These are phyloP conservation scores for Alternaria sp. DNA, from an alignment of 2,329 filamentous ascomycete genomes.

Conservation along the genomic window DNA sequence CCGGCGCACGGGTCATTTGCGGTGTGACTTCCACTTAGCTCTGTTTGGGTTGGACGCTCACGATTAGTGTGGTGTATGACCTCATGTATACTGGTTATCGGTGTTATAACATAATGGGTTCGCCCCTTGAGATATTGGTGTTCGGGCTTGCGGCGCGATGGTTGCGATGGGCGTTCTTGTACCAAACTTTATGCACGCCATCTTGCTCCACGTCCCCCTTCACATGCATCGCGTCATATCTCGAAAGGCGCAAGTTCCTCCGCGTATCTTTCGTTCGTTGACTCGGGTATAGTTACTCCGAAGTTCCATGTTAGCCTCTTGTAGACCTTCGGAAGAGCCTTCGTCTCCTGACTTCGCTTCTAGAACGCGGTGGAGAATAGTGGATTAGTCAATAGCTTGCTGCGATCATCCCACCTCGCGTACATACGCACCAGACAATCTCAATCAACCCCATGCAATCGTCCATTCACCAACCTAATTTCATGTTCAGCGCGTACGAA, in stretches of 20 bases:
- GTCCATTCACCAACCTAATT: neutral
- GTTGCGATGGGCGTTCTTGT: conserved; percentile 11
- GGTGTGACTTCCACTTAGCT: conserved; percentile 11
- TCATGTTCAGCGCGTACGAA: neutral
- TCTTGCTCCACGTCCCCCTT: neutral
- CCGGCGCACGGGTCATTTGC: conserved; percentile 18
- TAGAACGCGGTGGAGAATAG: conserved; percentile 16
- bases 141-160: conserved; percentile 23
- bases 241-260: conserved; percentile 9
- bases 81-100: conserved; percentile 27
- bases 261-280: neutral
- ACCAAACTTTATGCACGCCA: conserved; percentile 9
- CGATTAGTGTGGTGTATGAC: conserved; percentile 18
- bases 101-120: conserved; percentile 24
- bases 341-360: conserved; percentile 12
- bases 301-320: conserved; percentile 10
- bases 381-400: conserved; percentile 11
- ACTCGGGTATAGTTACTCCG: conserved; percentile 2
- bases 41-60: conserved; percentile 17
- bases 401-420: conserved; percentile 10
- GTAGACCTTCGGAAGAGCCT: conserved; percentile 13
- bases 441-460: neutral
- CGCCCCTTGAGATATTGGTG: conserved; percentile 12
- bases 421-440: conserved; percentile 5
- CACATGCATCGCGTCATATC: conserved; percentile 7